phyloP scores from a whole-genome alignment of 2,329 filamentous ascomycete genomes.

The Penicillium sp. region DNA sequence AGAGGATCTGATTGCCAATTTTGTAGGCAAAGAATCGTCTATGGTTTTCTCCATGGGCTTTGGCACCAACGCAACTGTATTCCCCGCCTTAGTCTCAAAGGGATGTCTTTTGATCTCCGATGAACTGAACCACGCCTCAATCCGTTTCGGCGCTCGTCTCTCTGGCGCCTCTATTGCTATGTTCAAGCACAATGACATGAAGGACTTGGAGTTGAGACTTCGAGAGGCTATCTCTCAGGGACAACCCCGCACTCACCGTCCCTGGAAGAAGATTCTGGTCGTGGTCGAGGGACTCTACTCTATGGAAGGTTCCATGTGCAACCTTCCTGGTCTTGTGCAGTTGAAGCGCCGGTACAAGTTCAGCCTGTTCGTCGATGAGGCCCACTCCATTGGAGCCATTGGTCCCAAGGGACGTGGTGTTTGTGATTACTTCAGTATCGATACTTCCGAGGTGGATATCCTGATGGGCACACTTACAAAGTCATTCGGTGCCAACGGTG shows the following conservation, averaged over 20 bases:
- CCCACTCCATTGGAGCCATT: constrained; percentile 90
- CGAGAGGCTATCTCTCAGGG: constrained; percentile 94
- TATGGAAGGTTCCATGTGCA: constrained; percentile 99
- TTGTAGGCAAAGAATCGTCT: constrained; percentile 89
- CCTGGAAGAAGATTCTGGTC: constrained; percentile 98
- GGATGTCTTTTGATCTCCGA: constrained; percentile 94
- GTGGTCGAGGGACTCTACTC: constrained; percentile 97
- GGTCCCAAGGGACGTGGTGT: constrained; percentile 87
- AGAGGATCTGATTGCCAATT: constrained; percentile 82
- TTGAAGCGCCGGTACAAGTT: constrained; percentile 98
- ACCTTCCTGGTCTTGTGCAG: constrained; percentile 82
- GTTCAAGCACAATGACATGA: constrained; percentile 98
- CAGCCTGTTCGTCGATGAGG: constrained; percentile 91
- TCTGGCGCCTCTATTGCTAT: constrained; percentile 93
- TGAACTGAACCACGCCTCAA: constrained; percentile 96
- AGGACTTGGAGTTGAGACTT: constrained; percentile 77
- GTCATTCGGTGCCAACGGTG: constrained; percentile 96
- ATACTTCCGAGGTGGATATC: constrained; percentile 84
- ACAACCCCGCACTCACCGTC: constrained; percentile 94
- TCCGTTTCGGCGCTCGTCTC: constrained; percentile 88
- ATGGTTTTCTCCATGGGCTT: constrained; percentile 99
- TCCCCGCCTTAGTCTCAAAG: constrained; percentile 88
- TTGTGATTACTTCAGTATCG: constrained; percentile 94
- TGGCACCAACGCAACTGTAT: constrained; percentile 89
- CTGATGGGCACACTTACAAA: constrained; percentile 98